Evolutionary conservation across 163 green algal species (phyloP).

Genomic region (Scenedesmus sp.): DNA sequence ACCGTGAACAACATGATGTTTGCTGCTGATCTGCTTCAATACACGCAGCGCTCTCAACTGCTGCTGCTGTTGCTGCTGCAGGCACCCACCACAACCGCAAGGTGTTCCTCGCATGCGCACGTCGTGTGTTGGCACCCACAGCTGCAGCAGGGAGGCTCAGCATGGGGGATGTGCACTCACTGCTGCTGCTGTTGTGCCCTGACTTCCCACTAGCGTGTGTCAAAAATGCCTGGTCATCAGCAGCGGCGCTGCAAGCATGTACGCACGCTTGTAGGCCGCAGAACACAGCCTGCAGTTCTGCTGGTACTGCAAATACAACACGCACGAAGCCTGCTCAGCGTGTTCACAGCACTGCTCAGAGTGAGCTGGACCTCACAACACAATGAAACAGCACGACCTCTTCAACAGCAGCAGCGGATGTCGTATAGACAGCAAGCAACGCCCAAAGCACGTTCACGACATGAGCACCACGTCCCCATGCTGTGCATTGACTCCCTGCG

Average conservation of each 20-base stretch:
- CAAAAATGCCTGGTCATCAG: slow-evolving; percentile 8
- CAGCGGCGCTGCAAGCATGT: slow-evolving; percentile 32
- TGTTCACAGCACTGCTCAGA: background rate
- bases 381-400: too few species aligned
- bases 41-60: background rate
- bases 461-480: background rate
- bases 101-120: slow-evolving; percentile 29
- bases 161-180: slow-evolving; percentile 21
- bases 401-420: background rate
- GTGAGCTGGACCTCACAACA: background rate
- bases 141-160: slow-evolving; percentile 5
- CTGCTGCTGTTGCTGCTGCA: slow-evolving; percentile 1
- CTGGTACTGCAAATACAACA: background rate
- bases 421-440: background rate
- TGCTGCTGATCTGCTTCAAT: background rate
- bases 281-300: background rate
- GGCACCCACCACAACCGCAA: slow-evolving; percentile 26
- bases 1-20: too few species aligned
- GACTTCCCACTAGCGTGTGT: slow-evolving; percentile 13
- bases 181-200: slow-evolving; percentile 38
- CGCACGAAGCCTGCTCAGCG: background rate
- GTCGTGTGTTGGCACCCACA: slow-evolving; percentile 3
- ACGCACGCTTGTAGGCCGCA: background rate
- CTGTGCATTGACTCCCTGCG: background rate
- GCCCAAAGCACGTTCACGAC: background rate